phyloP scores from a whole-genome alignment of 257 asterid genomes.

The Parsonsia alboflavescens region DNA sequence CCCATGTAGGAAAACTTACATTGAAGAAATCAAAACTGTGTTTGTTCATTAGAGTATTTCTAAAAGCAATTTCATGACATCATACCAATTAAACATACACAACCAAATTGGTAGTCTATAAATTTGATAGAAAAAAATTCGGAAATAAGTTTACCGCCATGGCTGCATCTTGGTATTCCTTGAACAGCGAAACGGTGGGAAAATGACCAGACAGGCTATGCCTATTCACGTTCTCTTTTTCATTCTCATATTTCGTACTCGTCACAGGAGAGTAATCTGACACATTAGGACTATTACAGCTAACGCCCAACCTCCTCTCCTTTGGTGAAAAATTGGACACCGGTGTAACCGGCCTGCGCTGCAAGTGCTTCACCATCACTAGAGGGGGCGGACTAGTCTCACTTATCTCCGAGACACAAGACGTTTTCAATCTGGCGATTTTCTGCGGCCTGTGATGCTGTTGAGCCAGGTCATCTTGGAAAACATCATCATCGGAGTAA shows the following conservation, averaged over 20 bases:
- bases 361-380: constrained; percentile 62
- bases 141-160: constrained; percentile 63
- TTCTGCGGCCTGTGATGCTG: constrained; percentile 56
- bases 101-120: not conserved
- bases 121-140: constrained; percentile 1
- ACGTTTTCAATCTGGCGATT: constrained; percentile 28
- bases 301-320: constrained; percentile 16
- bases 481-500: constrained; percentile 49
- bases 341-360: constrained; percentile 43
- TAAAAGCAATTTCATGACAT: not conserved
- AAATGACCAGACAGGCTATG: constrained; percentile 85
- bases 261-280: constrained; percentile 35
- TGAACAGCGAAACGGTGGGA: constrained; percentile 82
- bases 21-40: not conserved
- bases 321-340: constrained; percentile 33
- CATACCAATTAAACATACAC: not conserved
- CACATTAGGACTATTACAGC: constrained; percentile 27
- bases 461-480: constrained; percentile 17
- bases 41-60: not conserved
- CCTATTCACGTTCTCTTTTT: constrained; percentile 28
- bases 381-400: constrained; percentile 39
- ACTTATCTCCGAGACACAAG: constrained; percentile 27
- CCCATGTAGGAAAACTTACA: not conserved
- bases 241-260: constrained; percentile 27
- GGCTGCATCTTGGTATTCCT: constrained; percentile 93